Base-by-base conservation (phyloP, 257 asterid genomes). In the Solanum sitiens region DNA sequence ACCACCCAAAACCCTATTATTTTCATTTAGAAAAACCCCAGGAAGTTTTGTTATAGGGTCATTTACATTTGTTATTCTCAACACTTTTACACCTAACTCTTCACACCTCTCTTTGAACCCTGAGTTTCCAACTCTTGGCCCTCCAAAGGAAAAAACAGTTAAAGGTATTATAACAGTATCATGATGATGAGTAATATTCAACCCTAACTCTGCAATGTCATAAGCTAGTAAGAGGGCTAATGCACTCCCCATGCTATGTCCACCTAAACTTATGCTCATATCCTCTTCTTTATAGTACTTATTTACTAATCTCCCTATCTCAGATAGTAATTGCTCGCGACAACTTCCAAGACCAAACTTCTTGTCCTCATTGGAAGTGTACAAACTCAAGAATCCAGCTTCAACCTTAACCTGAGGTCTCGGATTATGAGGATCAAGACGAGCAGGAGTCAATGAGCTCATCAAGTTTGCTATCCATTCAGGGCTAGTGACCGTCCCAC, bases 231-330 rank as follows among this genome's bases (percentile, higher is more conserved):
- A 88, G 13, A 87, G 89, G 1, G 94, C 98, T 70, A 94, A 65
- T 14, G 96, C 93, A 86, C 98, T 94, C 77, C 98, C 98, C 98
- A 94, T 94, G 89, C 96, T 93, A 68, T 94, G 98, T 1, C 96
- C 98, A 0, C 95, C 93, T 15, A 93, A 50, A 0, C 94, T 94
- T 8, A 94, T 92, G 88, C 98, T 94, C 35, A 94, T 74, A 25
- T 91, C 94, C 33, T 91, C 95, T 0, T 89, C 88, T 89, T 47
- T 83, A 32, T 90, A 37, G 39, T 6, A 84, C 85, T 86, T 88
- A 32, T 73, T 89, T 13, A 90, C 13, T 37, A 94, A 42, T 91
- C 96, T 90, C 35, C 95, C 91, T 33, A 94, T 83, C 67, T 94
- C 98, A 0, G 93, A 94, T 40, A 94, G 93, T 25, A 94, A 94